Base-by-base conservation (phyloP, 31 red algal genomes). In the Porphyra umbilicalis region DNA sequence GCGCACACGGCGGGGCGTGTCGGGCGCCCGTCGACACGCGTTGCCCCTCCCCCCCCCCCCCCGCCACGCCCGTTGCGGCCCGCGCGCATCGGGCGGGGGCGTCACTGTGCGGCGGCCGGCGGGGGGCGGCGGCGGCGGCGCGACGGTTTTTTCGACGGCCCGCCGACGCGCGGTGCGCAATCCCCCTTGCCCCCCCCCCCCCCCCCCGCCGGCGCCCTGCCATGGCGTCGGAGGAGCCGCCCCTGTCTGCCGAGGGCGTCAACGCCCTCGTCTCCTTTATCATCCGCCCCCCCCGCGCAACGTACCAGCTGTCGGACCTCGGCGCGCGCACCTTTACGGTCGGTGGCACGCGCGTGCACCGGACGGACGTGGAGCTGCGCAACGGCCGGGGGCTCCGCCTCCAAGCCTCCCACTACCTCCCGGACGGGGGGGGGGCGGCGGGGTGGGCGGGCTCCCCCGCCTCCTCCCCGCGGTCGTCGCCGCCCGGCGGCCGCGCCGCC, bases 271-370 rank as follows among this genome's bases (percentile, higher is more conserved):
- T 87, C 33, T 83, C 75, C 20, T 95, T 92, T 76, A 88, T 95
- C 79, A 92, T 95, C 80, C 93, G 93, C 35, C 93, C 93, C 31
- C 93, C 93, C 8, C 89, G 93, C 11, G 93, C 93, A 15, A 79
- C 80, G 31, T 95, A 95, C 81, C 79, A 67, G 16, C 86, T 83
- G 83, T 20, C 75, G 77, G 89, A 95, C 32, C 86, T 95, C 10
- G 93, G 93, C n/a, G 85, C 89, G 40, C 81, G 78, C 78, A 44
- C 77, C 30, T 92, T 95, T 38, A 39, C 83, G 4, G 33, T 79
- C 6, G 82, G 90, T 15, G 75, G 83, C 39, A 83, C 86, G 11
- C 30, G 31, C 18, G 75, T 84, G 1, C 30, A 42, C 33, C 89
- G 93, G n/a, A 81, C 82, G 42, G 93, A 95, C 68, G 38, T 91